A percentile compares a stretch with the other conserved stretches of the same genome.
Evolutionary conservation across 768 basidiomycete species (phyloP).

Genomic region (Lentinula lateritia): DNA sequence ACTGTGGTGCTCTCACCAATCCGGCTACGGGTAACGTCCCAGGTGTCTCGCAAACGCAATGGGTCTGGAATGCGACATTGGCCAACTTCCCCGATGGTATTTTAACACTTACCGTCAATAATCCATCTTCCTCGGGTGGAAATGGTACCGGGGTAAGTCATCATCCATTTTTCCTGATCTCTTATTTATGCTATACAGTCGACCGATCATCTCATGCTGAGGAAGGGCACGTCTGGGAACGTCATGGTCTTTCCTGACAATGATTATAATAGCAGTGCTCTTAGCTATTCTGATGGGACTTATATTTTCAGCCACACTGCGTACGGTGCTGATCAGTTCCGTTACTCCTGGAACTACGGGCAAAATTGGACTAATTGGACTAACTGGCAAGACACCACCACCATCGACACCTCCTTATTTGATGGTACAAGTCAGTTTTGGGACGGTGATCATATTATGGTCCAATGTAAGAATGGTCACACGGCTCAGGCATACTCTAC

Average conservation of each 20-base stretch:
- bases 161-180: constrained; percentile 19
- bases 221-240: constrained; percentile 73
- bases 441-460: constrained; percentile 78
- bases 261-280: constrained; percentile 65
- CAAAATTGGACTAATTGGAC: constrained; percentile 80
- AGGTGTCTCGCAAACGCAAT: constrained; percentile 54
- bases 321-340: constrained; percentile 79
- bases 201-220: constrained; percentile 72
- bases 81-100: constrained; percentile 78
- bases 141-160: constrained; percentile 57
- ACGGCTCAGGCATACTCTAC: background rate
- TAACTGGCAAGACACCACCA: constrained; percentile 69
- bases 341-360: constrained; percentile 86
- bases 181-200: constrained; percentile 46
- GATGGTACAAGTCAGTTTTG: constrained; percentile 53
- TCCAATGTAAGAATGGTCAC: constrained; percentile 68
- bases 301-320: constrained; percentile 81
- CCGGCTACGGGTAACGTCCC: constrained; percentile 45
- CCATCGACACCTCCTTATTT: constrained; percentile 57
- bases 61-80: constrained; percentile 74
- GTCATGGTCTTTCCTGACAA: constrained; percentile 85
- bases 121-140: constrained; percentile 40
- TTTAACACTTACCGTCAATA: constrained; percentile 63
- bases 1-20: constrained; percentile 46
- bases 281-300: constrained; percentile 54